Percentiles rank a stretch among this genome's conserved stretches.
These are phyloP conservation scores for Metschnikowia dekortorum DNA, from an alignment of 805 yeast species.

Conservation along the genomic window DNA sequence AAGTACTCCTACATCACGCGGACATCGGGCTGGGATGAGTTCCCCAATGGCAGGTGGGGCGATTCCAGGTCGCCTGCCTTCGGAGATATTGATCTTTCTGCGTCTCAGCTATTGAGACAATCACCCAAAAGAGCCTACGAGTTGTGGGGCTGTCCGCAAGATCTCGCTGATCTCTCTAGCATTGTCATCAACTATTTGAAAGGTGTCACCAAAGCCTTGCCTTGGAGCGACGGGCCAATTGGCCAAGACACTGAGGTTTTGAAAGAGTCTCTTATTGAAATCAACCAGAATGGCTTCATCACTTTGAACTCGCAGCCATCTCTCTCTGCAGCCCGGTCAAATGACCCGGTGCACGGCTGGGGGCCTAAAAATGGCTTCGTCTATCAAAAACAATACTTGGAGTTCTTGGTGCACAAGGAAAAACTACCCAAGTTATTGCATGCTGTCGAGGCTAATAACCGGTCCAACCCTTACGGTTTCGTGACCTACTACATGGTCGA, in stretches of 20 bases:
- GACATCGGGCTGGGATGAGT: slow-evolving; percentile 95
- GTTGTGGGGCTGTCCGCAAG: slow-evolving; percentile 81
- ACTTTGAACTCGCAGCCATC: slow-evolving; percentile 96
- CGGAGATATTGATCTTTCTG: slow-evolving; percentile 82
- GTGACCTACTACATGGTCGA: slow-evolving; percentile 77
- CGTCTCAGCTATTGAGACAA: slow-evolving; percentile 76
- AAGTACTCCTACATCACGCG: slow-evolving; percentile 84
- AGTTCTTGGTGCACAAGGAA: slow-evolving; percentile 68
- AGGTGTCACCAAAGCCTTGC: slow-evolving; percentile 70
- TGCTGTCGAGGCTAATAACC: slow-evolving; percentile 45
- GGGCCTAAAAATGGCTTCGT: slow-evolving; percentile 92
- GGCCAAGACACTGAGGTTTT: slow-evolving; percentile 70
- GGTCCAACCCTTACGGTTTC: slow-evolving; percentile 30
- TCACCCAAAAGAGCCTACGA: slow-evolving; percentile 74
- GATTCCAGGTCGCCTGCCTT: slow-evolving; percentile 97
- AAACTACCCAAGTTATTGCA: slow-evolving; percentile 32
- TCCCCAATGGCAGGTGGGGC: slow-evolving; percentile 99
- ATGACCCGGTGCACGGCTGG: slow-evolving; percentile 80
- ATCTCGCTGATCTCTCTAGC: slow-evolving; percentile 53
- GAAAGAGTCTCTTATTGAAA: slow-evolving; percentile 50
- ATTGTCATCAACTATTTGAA: slow-evolving; percentile 66
- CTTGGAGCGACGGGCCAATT: slow-evolving; percentile 94
- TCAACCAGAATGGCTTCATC: slow-evolving; percentile 65
- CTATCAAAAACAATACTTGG: slow-evolving; percentile 91
- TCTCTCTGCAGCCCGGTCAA: slow-evolving; percentile 71